Conservation (phyloP, 2,329 filamentous ascomycete species). For the Pseudophaeomoniella oleicola region DNA sequence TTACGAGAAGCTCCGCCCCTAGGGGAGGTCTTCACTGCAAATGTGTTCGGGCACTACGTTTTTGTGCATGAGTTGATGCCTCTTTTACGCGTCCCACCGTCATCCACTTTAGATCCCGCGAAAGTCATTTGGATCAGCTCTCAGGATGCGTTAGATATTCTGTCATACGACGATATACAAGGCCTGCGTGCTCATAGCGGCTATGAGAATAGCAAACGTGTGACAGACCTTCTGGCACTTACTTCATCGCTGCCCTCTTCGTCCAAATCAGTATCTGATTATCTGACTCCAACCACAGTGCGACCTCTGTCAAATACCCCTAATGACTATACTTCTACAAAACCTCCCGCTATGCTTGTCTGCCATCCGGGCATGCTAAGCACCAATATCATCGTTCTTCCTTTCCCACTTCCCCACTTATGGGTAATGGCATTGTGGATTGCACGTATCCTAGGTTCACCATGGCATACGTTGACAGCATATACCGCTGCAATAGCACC, state of each 20-base stretch:
- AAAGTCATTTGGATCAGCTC: constrained; percentile 81
- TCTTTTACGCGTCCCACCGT: constrained; percentile 43
- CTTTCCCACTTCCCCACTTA: constrained; percentile 51
- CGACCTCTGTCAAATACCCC: constrained; percentile 2
- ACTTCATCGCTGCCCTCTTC: constrained; percentile 54
- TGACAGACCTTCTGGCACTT: constrained; percentile 72
- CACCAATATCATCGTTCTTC: constrained; percentile 66
- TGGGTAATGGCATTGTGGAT: constrained; percentile 58
- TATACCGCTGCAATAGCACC: constrained; percentile 66
- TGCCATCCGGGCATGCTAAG: constrained; percentile 77
- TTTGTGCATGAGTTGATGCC: constrained; percentile 68
- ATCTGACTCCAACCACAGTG: constrained; percentile 30
- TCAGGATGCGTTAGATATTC: constrained; percentile 49
- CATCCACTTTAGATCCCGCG: constrained; percentile 22
- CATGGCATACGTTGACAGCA: constrained; percentile 68
- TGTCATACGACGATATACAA: constrained; percentile 62
- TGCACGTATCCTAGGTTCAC: constrained; percentile 64
- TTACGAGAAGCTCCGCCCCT: constrained; percentile 40
- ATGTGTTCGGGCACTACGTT: constrained; percentile 91
- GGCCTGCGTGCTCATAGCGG: constrained; percentile 46
- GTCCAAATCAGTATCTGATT: constrained; percentile 40
- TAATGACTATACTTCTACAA: constrained; percentile 8
- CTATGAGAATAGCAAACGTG: constrained; percentile 77
- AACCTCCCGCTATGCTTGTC: constrained; percentile 55
- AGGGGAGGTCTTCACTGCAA: constrained; percentile 76